These are phyloP conservation scores for Boechera stricta DNA, from an alignment of 345 rosid species.

Conservation along the genomic window DNA sequence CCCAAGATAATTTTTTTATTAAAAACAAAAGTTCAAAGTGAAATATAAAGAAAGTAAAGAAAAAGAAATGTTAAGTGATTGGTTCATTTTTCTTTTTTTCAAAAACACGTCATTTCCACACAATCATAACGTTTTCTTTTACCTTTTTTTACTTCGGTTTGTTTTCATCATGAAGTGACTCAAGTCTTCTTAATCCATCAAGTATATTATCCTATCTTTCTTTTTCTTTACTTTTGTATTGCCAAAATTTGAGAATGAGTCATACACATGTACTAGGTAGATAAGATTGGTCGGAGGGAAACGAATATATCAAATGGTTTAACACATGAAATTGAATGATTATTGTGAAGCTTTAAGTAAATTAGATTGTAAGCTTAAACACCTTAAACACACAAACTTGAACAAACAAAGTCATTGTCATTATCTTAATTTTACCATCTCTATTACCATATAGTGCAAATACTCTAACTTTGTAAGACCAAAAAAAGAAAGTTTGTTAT, in stretches of 20 bases:
- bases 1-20: slow-evolving; percentile 15
- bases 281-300: not conserved
- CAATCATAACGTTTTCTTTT: slow-evolving; percentile 38
- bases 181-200: slow-evolving; percentile 17
- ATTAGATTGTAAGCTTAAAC: not conserved
- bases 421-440: too few relatives aligned
- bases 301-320: not conserved
- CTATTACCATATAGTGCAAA: too few relatives aligned
- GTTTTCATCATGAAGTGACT: not conserved
- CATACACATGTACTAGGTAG: not conserved
- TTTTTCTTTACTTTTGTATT: not conserved
- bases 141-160: not conserved
- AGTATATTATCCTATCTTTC: not conserved
- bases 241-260: not conserved
- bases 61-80: slow-evolving; percentile 21
- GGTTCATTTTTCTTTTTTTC: slow-evolving; percentile 13
- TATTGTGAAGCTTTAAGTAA: not conserved
- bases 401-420: too few relatives aligned
- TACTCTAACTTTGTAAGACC: too few relatives aligned
- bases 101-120: slow-evolving; percentile 14
- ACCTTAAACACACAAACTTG: too few relatives aligned
- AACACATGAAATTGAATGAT: not conserved
- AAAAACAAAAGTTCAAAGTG: not conserved
- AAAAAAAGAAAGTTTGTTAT: too few relatives aligned
- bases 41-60: slow-evolving; percentile 29